Percentiles rank a stretch among this genome's conserved stretches.
Evolutionary conservation across 208 protist species (phyloP).

Genomic region (Crithidia thermophila): DNA sequence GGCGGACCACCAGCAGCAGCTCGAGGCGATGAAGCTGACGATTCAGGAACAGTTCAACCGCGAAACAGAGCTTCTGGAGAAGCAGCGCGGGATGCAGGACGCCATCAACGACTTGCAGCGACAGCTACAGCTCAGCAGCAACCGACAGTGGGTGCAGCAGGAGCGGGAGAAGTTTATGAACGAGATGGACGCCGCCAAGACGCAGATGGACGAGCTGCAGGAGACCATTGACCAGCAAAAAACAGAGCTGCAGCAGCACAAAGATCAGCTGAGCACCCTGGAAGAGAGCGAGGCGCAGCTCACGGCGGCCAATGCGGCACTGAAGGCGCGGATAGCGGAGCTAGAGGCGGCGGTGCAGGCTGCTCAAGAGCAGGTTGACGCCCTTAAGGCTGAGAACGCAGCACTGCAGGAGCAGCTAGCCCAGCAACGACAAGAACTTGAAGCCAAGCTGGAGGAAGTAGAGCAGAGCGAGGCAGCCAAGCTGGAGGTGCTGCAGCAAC

Average conservation of each 20-base stretch:
- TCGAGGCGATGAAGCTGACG: slow-evolving; percentile 60
- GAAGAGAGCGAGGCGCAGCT: not conserved
- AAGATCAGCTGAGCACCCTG: slow-evolving; percentile 4
- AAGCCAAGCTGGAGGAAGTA: not conserved
- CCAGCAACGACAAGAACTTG: not conserved
- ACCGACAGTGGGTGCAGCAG: slow-evolving; percentile 46
- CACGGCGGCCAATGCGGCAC: not conserved
- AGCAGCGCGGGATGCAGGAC: slow-evolving; percentile 41
- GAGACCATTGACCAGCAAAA: slow-evolving; percentile 11
- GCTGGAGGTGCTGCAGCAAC: not conserved
- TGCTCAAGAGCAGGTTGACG: slow-evolving; percentile 2
- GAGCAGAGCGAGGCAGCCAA: not conserved
- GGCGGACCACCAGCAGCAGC: slow-evolving; percentile 64
- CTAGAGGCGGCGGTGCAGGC: slow-evolving; percentile 2
- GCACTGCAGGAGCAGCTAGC: not conserved
- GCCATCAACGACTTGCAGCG: slow-evolving; percentile 42
- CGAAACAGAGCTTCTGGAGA: slow-evolving; percentile 38
- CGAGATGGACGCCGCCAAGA: slow-evolving; percentile 36
- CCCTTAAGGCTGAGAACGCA: slow-evolving; percentile 4
- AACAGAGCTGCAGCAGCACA: slow-evolving; percentile 9
- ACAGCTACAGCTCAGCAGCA: slow-evolving; percentile 37
- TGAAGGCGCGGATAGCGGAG: slow-evolving; percentile 6
- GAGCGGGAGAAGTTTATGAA: slow-evolving; percentile 39
- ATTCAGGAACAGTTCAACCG: slow-evolving; percentile 50
- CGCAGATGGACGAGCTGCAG: slow-evolving; percentile 20